These are phyloP conservation scores for Aphanomyces cochlioides DNA, from an alignment of 352 stramenopile genomes.

Conservation along the genomic window DNA sequence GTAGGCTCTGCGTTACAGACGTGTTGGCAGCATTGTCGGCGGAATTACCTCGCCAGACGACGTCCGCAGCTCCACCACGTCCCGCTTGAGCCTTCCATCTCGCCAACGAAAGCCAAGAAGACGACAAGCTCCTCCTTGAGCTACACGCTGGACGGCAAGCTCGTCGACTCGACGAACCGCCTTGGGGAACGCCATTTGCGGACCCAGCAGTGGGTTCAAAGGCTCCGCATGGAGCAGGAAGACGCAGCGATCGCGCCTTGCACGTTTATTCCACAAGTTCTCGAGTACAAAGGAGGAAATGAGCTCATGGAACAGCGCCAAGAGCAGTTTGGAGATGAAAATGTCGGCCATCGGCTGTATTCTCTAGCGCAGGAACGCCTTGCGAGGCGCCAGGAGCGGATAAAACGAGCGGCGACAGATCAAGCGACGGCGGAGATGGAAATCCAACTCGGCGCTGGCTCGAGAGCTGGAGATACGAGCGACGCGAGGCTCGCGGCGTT, in stretches of 20 bases:
- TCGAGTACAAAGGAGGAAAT: not conserved
- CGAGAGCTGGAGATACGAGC: too few relatives aligned
- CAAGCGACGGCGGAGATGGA: too few relatives aligned
- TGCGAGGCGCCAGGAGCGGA: not conserved
- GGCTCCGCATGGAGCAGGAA: constrained; percentile 4
- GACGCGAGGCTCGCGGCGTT: too few relatives aligned
- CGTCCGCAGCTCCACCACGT: not conserved
- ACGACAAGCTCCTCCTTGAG: not conserved
- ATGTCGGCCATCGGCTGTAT: constrained; percentile 12
- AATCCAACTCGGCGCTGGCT: too few relatives aligned
- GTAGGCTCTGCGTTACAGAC: not conserved
- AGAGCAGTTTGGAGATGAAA: too few relatives aligned
- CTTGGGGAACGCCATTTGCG: not conserved
- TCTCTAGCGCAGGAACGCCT: constrained; percentile 6
- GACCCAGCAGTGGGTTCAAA: not conserved
- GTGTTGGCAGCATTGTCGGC: not conserved
- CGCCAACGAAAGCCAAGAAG: not conserved
- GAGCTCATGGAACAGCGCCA: too few relatives aligned
- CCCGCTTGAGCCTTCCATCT: not conserved
- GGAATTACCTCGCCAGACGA: not conserved
- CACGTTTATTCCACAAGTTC: constrained; percentile 20
- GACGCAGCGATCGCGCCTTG: constrained; percentile 4
- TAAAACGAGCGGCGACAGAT: not conserved
- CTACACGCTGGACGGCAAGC: constrained; percentile 12
- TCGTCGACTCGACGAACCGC: not conserved